phyloP scores from a whole-genome alignment of 1,284 basidiomycete species.

The Wolfiporia cocos region DNA sequence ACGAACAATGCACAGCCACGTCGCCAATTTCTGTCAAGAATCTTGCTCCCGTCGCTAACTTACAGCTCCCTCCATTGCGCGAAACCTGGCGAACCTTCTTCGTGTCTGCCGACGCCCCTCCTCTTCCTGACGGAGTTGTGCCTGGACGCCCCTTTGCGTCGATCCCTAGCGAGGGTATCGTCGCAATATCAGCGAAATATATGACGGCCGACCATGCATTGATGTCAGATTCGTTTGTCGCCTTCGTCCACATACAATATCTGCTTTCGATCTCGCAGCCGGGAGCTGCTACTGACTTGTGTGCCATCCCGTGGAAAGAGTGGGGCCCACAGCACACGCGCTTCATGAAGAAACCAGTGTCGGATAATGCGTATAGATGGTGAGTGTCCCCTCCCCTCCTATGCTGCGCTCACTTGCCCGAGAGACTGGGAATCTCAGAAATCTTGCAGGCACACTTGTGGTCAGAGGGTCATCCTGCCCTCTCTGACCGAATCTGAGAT shows the following conservation, averaged over 20 bases:
- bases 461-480: slow-evolving; percentile 29
- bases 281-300: slow-evolving; percentile 8
- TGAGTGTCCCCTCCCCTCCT: neutral
- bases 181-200: neutral
- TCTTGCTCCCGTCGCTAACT: neutral
- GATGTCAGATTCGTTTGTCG: neutral
- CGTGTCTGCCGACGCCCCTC: neutral
- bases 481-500: slow-evolving; percentile 2
- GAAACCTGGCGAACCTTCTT: neutral
- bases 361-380: neutral
- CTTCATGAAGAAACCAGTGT: slow-evolving; percentile 21
- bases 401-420: neutral
- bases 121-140: neutral
- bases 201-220: neutral
- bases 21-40: neutral
- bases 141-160: neutral
- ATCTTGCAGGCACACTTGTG: slow-evolving; percentile 33
- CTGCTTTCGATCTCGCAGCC: slow-evolving; percentile 23
- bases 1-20: neutral
- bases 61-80: neutral
- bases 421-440: neutral
- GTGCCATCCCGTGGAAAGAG: slow-evolving; percentile 27
- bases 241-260: slow-evolving; percentile 28
- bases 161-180: neutral
- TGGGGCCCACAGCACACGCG: slow-evolving; percentile 39